Conservation (phyloP, 2,329 filamentous ascomycete genomes). For the Xylariaceae sp. region DNA sequence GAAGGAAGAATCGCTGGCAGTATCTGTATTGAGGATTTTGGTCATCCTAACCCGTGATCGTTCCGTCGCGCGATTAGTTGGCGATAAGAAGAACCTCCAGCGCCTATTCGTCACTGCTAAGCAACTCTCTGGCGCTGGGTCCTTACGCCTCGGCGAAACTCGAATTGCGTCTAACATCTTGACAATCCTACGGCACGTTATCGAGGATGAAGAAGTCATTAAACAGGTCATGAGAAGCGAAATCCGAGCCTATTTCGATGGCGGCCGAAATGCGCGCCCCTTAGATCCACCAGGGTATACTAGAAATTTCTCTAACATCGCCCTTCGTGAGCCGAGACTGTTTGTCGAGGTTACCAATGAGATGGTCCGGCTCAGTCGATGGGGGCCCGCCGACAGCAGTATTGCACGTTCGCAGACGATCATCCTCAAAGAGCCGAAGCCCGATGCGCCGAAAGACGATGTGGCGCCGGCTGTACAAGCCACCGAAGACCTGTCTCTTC, state of each 20-base stretch:
- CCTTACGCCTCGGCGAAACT: constrained; percentile 67
- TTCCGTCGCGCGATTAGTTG: constrained; percentile 72
- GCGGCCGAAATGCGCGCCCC: constrained; percentile 53
- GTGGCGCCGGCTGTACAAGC: constrained; percentile 50
- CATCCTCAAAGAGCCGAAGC: constrained; percentile 44
- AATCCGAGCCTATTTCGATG: constrained; percentile 77
- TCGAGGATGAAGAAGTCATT: constrained; percentile 90
- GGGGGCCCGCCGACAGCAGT: constrained; percentile 44
- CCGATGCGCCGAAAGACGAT: constrained; percentile 41
- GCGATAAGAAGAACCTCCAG: constrained; percentile 87
- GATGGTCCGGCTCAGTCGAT: constrained; percentile 73
- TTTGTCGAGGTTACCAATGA: constrained; percentile 90
- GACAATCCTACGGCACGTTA: constrained; percentile 85
- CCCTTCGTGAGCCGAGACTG: constrained; percentile 77
- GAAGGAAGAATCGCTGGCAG: constrained; percentile 82
- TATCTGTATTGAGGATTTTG: constrained; percentile 80
- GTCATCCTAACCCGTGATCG: constrained; percentile 85
- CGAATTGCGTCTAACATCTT: constrained; percentile 68
- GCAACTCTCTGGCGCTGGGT: constrained; percentile 79
- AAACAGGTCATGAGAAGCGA: constrained; percentile 91
- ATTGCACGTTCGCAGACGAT: constrained; percentile 39
- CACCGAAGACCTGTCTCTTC: constrained; percentile 50
- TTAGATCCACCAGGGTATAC: constrained; percentile 75
- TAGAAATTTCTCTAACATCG: constrained; percentile 76
- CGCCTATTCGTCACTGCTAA: constrained; percentile 94